Evolutionary conservation across 148 eudicot genomes (phyloP), one percentile per base, ranked within the genome.

Genomic region (Gaultheria prostrata): DNA sequence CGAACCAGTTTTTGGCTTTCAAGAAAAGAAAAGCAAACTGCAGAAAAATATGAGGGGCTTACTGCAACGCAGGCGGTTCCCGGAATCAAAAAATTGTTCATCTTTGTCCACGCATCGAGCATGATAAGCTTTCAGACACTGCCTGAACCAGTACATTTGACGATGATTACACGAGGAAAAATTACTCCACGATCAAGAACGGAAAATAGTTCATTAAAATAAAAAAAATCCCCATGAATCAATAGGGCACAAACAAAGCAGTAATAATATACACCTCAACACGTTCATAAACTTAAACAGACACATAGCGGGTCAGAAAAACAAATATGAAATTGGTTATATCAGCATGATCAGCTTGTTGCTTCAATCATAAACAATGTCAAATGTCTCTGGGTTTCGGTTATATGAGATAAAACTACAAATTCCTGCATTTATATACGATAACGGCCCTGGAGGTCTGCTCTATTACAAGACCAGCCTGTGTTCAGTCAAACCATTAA

Each of bases 121-220:
- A 82, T 96, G 98, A 87, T 93, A 96, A 80, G 98, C 80, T 87
- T 96, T 96, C 30, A 85, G 54, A 85, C 98, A 96, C 21, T 81
- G 82, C 89, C 92, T 90, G 91, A 28, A 88, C 63, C 45, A 84
- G 54, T 14, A 49, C 3, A 45, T 49, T 59, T 65, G 70, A 74
- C 0, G 15, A 78, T 30, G 21, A 32, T 21, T 67, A 67, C 72
- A 67, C 8, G n/a, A 32, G 33, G 48, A 39, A 15, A 53, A 82
- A 39, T 20, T 39, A 35, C 82, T 12, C 20, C 83, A 48, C 33
- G n/a, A 61, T 74, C 74, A 76, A 75, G 80, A 48, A 30, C 33
- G 32, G 26, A 49, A 45, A n/a, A 8, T 43, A 20, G 5, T 83
- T n/a, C 12, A 26, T 12, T 39, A 20, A 6, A 18, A 54, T 17